These are phyloP conservation scores for Cryphonectria japonica DNA, from an alignment of 2,329 filamentous ascomycete species.

Conservation along the genomic window DNA sequence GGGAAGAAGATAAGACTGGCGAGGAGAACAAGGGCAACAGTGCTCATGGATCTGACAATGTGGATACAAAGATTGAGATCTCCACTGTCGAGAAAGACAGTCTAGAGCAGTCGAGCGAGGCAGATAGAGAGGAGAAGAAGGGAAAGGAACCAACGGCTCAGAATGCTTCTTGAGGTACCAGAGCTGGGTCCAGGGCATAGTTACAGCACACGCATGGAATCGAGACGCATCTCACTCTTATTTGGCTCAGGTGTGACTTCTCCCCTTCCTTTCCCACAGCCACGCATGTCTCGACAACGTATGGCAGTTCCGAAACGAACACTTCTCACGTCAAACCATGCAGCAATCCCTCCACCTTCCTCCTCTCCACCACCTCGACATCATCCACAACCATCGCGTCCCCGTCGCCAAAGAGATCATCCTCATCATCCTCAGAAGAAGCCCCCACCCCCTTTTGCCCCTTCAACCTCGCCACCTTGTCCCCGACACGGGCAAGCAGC, in stretches of 20 bases:
- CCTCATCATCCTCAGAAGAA: slow-evolving; percentile 6
- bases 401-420: slow-evolving; percentile 28
- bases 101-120: background rate
- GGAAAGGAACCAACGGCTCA: slow-evolving; percentile 24
- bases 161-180: background rate
- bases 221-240: background rate
- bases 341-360: slow-evolving; percentile 48
- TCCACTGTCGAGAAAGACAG: background rate
- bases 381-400: slow-evolving; percentile 39
- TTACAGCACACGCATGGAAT: background rate
- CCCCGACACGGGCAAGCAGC: slow-evolving; percentile 63
- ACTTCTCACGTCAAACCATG: slow-evolving; percentile 35
- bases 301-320: background rate
- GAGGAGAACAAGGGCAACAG: background rate
- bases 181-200: background rate
- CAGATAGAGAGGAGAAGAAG: slow-evolving; percentile 19
- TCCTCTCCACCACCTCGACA: slow-evolving; percentile 45
- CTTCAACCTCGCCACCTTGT: slow-evolving; percentile 50
- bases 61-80: background rate
- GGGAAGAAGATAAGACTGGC: background rate
- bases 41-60: background rate
- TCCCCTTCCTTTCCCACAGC: background rate
- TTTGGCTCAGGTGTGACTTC: background rate
- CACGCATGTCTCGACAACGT: background rate
- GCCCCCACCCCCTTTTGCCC: slow-evolving; percentile 25